Base-by-base conservation (phyloP, 768 basidiomycete species). In the Fistulinella prunicolor region DNA sequence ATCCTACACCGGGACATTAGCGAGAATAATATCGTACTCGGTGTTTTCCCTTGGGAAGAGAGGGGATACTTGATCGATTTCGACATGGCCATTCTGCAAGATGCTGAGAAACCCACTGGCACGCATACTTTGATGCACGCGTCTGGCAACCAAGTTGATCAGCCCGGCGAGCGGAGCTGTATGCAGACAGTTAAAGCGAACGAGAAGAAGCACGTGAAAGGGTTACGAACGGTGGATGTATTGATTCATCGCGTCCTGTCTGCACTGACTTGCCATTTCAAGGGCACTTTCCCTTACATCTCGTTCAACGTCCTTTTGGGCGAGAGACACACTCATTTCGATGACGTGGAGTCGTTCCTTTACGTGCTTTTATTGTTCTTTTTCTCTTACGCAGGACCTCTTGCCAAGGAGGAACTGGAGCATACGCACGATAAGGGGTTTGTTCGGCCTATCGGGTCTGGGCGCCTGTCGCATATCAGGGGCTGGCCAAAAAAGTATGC, bases 1-100 rank as follows among this genome's bases (percentile, higher is more conserved):
- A 57, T 72, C 34, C 40, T 69, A 4, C 68, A 70, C 34, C 53
- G 66, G 4, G 65, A 71, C 40, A 51, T 70, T 40, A 71, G 65
- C 50, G 59, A 61, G 23, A 68, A 68, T 10, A 70, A 70, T 38
- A 55, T 72, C 7, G 58, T 71, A 14, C 63, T 71, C 2, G 52
- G 53, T 3, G 43, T 21, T 22, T 38, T 14, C 13, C 48, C 46
- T n/a, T 46, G 46, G 38, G 50, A 38, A 5, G 50, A 47, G 38
- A 14, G 51, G 32, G 68, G 66, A 1, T 70, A 66, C 32, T n/a
- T 70, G 41, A 67, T 56, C 20, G 69, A 69, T 42, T 44, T 70
- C 4, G 66, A 71, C 24, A 49, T 49, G 50, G 51, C 49, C 8
- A 47, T 50, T 1, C 14, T 40, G 3, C 51, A 45, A 38, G 32